Base-by-base conservation (phyloP, 2,329 filamentous ascomycete genomes). In the Ustulina deusta region DNA sequence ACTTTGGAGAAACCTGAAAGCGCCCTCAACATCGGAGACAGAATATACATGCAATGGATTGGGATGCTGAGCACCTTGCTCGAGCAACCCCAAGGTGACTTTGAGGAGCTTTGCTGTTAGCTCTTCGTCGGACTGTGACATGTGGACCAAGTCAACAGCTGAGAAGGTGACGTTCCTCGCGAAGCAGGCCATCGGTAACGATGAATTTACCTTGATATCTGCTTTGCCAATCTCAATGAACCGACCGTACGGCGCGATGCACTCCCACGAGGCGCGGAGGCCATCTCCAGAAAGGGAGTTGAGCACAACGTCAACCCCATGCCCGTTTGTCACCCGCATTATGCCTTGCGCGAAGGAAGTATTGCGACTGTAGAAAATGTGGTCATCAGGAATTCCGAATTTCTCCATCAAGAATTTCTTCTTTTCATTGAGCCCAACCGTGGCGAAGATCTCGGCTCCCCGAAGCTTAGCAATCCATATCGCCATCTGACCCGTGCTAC, bases 181-280 rank as follows among this genome's bases (percentile, higher is more conserved):
- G 51, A 83, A 83, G 1, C 75, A 75, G 1, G 72, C 65, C 80
- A 83, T 83, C 3, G 80, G 78, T 2, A 83, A 72, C 1, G 74
- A 70, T 5, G 74, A 76, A 40, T 81, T 79, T 29, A 78, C 76
- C 17, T 72, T 68, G 49, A 81, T 78, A 61, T 81, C 78, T 2
- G 73, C 72, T 49, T 77, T 77, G 20, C 78, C 78, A 32, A 81
- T 76, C 58, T 82, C 80, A 0, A 82, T 65, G 49, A 81, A 79
- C 0, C 76, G 70, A 1, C 80, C 80, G 58, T 76, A 78, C 6
- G 71, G 72, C 10, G 80, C 78, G 20, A 82, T 71, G 62, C 78
- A 80, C 34, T 78, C 70, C 77, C 76, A 80, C 1, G 79, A 77
- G 1, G 76, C 73, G 1, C 71, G 72, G 0, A 81, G 69, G 6